A percentile compares a stretch with the other conserved stretches of the same genome.
These are phyloP conservation scores for Saccharomycopsis oosterbeekiorum DNA, from an alignment of 805 yeast genomes.

Conservation along the genomic window DNA sequence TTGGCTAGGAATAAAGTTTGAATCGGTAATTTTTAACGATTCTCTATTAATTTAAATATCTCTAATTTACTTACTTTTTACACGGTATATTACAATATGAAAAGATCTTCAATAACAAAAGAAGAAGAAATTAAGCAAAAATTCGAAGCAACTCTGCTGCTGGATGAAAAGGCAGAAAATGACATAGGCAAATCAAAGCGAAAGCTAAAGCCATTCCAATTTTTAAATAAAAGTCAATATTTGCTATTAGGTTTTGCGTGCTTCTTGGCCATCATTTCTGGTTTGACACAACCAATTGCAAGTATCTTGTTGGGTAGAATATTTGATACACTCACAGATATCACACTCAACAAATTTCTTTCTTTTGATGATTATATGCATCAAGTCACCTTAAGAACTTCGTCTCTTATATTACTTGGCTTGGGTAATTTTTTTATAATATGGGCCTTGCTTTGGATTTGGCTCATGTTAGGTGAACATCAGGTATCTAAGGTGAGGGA, in stretches of 20 bases:
- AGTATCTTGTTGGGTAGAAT: slow-evolving; percentile 60
- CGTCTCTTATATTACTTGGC: slow-evolving; percentile 38
- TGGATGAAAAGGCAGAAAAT: background rate
- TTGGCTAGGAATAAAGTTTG: no score
- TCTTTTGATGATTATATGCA: slow-evolving; percentile 26
- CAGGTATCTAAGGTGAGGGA: slow-evolving; percentile 52
- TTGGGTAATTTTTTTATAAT: slow-evolving; percentile 33
- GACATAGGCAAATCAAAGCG: background rate
- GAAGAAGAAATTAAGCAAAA: background rate
- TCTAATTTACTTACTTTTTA: no score
- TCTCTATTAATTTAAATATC: no score
- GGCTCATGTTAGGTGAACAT: slow-evolving; percentile 66
- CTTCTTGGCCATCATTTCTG: slow-evolving; percentile 36
- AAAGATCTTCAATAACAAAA: no score
- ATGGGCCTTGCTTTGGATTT: slow-evolving; percentile 48
- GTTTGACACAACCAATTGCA: slow-evolving; percentile 49
- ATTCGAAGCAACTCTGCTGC: background rate
- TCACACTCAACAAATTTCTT: slow-evolving; percentile 27
- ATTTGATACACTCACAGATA: slow-evolving; percentile 36
- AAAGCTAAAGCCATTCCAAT: background rate
- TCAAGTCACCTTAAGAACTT: slow-evolving; percentile 30
- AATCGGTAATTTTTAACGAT: no score
- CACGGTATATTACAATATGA: no score
- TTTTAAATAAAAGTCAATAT: background rate
- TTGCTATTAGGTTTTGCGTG: background rate